Evolutionary conservation across 169 alveolate genomes (phyloP).

Genomic region (Eimeria praecox): DNA sequence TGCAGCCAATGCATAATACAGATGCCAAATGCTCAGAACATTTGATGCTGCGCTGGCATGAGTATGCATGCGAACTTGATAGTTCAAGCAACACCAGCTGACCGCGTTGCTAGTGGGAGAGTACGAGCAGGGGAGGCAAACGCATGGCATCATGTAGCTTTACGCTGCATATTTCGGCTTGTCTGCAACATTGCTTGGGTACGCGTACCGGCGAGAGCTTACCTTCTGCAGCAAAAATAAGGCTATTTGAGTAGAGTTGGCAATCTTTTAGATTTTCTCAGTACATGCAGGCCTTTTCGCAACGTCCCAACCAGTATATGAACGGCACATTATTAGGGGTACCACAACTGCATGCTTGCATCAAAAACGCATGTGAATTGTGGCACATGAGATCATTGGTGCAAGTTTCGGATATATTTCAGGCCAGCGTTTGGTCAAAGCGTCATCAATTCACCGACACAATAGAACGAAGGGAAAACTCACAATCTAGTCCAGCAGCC

Average conservation of each 20-base stretch:
- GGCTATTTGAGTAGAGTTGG: too few species aligned
- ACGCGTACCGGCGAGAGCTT: background rate
- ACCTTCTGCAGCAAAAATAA: background rate
- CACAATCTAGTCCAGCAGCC: background rate
- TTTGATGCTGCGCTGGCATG: background rate
- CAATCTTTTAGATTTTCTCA: background rate
- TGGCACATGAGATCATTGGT: background rate
- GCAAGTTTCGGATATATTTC: background rate
- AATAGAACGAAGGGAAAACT: background rate
- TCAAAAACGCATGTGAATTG: background rate
- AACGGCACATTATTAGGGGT: background rate
- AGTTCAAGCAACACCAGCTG: background rate
- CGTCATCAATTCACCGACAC: background rate
- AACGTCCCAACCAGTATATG: background rate
- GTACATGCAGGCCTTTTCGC: background rate
- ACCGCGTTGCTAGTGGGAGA: background rate
- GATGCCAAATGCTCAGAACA: background rate
- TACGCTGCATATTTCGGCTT: background rate
- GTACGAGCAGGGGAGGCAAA: too few species aligned
- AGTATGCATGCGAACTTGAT: background rate
- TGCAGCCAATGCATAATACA: background rate
- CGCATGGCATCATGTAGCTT: background rate
- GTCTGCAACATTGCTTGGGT: background rate
- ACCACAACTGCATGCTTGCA: background rate
- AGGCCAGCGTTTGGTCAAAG: background rate